Conservation (phyloP, 2,329 filamentous ascomycete genomes). For the Colletotrichum sp. region DNA sequence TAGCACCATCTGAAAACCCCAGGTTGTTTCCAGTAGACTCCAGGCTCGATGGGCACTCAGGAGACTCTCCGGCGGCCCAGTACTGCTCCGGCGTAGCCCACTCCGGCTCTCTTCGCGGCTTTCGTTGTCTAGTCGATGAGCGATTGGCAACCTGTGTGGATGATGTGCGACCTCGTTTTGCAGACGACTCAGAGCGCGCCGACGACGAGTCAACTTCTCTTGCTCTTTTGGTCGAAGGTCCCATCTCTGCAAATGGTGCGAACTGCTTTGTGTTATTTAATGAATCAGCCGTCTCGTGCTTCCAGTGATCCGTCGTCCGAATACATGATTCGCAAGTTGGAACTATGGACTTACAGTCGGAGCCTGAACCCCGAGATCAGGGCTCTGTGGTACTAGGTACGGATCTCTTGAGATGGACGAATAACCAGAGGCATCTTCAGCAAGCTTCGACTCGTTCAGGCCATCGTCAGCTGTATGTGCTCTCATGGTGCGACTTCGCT, state of each 20-base stretch:
- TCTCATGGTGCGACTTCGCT: not conserved
- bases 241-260: not conserved
- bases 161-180: not conserved
- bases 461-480: not conserved
- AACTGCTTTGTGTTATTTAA: not conserved
- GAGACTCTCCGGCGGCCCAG: not conserved
- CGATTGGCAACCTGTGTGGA: fast-evolving
- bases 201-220: not conserved
- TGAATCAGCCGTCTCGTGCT: fast-evolving
- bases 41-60: fast-evolving
- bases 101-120: not conserved
- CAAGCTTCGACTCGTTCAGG: fast-evolving
- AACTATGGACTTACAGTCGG: not conserved
- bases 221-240: not conserved
- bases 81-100: not conserved
- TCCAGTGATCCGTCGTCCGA: not conserved
- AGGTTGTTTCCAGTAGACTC: fast-evolving
- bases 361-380: not conserved
- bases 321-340: fast-evolving
- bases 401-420: not conserved
- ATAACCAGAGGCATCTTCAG: not conserved
- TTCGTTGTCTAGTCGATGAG: not conserved
- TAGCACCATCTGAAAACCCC: not conserved
- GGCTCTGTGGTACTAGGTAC: not conserved
- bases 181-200: not conserved